A percentile compares a stretch with the other conserved stretches of the same genome.
Evolutionary conservation across 345 rosid genomes (phyloP).

Genomic region (Bretschneidera sinensis): DNA sequence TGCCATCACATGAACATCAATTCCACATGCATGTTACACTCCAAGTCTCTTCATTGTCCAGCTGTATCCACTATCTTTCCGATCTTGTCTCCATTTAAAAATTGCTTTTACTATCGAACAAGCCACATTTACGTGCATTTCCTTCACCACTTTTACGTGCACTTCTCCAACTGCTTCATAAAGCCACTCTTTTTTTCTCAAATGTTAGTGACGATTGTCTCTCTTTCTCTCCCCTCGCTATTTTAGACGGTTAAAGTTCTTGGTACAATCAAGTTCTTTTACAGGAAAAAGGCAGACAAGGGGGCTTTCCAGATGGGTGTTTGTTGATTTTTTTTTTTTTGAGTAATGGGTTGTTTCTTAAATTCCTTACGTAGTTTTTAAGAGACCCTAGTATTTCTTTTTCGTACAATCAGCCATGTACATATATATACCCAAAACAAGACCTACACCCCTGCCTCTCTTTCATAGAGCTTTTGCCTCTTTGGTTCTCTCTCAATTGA

Average conservation of each 20-base stretch:
- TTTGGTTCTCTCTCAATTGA: neutral
- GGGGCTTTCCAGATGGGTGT: slow-evolving; percentile 20
- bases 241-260: slow-evolving; percentile 23
- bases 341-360: no score
- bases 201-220: no score
- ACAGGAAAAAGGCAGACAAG: slow-evolving; percentile 24
- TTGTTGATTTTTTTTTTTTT: slow-evolving; percentile 18
- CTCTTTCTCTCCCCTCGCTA: neutral
- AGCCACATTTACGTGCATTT: neutral
- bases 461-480: neutral
- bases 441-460: neutral
- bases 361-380: no score
- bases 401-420: neutral
- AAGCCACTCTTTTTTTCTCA: no score
- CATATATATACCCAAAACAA: neutral
- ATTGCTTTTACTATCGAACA: no score
- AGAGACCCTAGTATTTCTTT: no score
- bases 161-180: slow-evolving; percentile 17
- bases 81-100: no score
- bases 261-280: slow-evolving; percentile 7
- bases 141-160: slow-evolving; percentile 16
- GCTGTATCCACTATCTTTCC: no score
- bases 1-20: slow-evolving; percentile 13
- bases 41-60: no score
- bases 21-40: no score